Evolutionary conservation across 1,284 basidiomycete genomes (phyloP).

Genomic region (Naganishia albida): DNA sequence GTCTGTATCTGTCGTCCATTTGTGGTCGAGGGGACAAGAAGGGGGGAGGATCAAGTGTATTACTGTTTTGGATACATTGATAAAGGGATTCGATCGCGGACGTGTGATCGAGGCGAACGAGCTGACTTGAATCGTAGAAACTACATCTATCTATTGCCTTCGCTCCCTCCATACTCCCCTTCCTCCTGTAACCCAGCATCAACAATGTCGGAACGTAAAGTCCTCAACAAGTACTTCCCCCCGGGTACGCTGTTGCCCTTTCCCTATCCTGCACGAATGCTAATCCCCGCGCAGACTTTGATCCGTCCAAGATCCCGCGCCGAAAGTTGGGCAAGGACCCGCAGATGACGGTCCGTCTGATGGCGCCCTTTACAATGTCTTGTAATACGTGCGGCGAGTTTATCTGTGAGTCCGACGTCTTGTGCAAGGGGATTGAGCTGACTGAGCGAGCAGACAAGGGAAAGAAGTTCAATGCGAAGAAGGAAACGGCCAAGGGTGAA

Average conservation of each 20-base stretch:
- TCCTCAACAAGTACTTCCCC: constrained; percentile 87
- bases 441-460: constrained; percentile 62
- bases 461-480: constrained; percentile 99
- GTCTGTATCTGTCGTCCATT: constrained; percentile 22
- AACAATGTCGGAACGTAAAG: constrained; percentile 82
- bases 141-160: neutral
- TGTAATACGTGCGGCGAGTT: constrained; percentile 97
- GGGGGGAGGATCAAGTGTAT: neutral
- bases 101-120: neutral
- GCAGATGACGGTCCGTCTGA: constrained; percentile 94
- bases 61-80: neutral
- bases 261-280: neutral
- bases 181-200: neutral
- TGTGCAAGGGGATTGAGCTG: neutral
- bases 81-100: neutral
- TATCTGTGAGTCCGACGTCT: constrained; percentile 64
- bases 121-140: neutral
- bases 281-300: constrained; percentile 71
- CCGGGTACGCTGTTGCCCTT: constrained; percentile 55
- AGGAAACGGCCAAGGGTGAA: constrained; percentile 95
- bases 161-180: neutral
- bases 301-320: constrained; percentile 92
- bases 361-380: constrained; percentile 99
- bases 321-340: constrained; percentile 82
- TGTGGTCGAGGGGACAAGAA: neutral